Percentiles rank a stretch among this genome's conserved stretches.
phyloP scores from a whole-genome alignment of 2,329 filamentous ascomycete species.

The Talaromyces sp. region DNA sequence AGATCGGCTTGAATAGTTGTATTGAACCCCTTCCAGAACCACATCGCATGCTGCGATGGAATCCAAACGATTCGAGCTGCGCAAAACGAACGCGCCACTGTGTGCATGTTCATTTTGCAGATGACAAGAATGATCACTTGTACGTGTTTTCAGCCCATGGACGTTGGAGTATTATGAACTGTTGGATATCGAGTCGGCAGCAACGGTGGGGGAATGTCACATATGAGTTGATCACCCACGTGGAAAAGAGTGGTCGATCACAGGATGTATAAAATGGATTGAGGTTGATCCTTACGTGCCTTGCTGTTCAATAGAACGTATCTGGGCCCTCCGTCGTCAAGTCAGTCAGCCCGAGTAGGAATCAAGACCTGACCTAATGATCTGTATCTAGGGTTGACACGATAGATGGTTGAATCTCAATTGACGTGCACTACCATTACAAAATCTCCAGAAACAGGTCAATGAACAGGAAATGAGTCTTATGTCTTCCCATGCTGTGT shows the following conservation, averaged over 20 bases:
- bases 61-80: not conserved
- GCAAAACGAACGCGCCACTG: not conserved
- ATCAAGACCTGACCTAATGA: not conserved
- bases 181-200: not conserved
- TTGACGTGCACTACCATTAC: not conserved
- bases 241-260: not conserved
- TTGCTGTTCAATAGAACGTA: not conserved
- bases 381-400: not conserved
- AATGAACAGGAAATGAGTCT: not conserved
- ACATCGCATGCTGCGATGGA: not conserved
- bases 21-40: not conserved
- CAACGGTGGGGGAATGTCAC: not conserved
- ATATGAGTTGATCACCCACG: not conserved
- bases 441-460: not conserved
- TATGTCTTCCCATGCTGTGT: not conserved
- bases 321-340: not conserved
- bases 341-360: not conserved
- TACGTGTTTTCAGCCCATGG: not conserved
- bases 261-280: not conserved
- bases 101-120: not conserved
- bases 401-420: not conserved
- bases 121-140: too few species aligned
- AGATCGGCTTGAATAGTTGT: not conserved
- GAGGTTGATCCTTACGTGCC: not conserved
- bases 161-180: not conserved